A percentile compares a stretch with the other conserved stretches of the same genome.
These are phyloP conservation scores for Lachnellula subtilissima DNA, from an alignment of 2,329 filamentous ascomycete species.

Conservation along the genomic window DNA sequence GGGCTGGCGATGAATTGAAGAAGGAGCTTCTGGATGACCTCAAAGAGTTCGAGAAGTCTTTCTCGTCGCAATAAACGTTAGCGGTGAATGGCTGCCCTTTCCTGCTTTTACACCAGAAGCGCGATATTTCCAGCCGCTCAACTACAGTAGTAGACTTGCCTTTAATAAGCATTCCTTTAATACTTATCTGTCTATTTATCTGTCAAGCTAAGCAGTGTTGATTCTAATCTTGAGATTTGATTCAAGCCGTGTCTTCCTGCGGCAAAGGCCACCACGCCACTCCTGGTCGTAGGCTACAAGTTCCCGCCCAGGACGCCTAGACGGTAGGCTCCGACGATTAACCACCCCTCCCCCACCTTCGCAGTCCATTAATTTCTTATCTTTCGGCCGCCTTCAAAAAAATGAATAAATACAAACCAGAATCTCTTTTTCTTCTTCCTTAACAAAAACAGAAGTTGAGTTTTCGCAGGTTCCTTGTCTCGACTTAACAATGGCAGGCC, in stretches of 20 bases:
- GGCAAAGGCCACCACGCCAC: no score
- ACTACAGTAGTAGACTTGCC: neutral
- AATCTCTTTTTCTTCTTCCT: neutral
- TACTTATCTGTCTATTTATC: neutral
- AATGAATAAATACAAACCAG: no score
- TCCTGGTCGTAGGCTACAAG: no score
- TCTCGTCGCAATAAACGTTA: neutral
- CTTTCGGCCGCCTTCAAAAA: neutral
- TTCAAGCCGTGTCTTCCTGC: neutral
- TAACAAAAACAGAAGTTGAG: neutral
- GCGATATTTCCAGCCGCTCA: no score
- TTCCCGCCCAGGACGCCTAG: no score
- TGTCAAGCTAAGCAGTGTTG: neutral
- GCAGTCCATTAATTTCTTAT: no score
- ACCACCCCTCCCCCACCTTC: no score
- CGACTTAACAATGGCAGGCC: neutral
- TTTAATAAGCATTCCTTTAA: neutral
- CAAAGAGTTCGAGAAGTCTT: constrained; percentile 3
- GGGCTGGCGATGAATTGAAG: constrained; percentile 40
- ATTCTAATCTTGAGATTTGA: neutral
- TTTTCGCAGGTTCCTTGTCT: neutral
- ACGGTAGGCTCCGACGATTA: no score
- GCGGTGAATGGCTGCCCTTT: neutral
- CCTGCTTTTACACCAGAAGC: neutral
- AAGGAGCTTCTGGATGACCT: constrained; percentile 6